Base-by-base conservation (phyloP, 306 rosid species). In the Vigna nakashimae region DNA sequence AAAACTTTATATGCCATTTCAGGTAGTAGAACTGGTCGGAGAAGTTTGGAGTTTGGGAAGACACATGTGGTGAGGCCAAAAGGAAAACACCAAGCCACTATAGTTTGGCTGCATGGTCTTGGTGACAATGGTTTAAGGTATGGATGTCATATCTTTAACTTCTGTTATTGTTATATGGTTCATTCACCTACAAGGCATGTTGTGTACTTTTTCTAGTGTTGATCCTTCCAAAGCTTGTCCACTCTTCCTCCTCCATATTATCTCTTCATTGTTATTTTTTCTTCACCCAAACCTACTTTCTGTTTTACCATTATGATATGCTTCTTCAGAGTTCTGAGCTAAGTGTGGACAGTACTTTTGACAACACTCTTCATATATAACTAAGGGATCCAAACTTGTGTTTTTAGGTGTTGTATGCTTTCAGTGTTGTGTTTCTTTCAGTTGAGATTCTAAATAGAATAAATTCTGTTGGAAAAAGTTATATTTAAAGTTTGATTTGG, bases 61-160 rank as follows among this genome's bases (percentile, higher is more conserved):
- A 96, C 99, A 24, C 88, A 96, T 82, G 99, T 96, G 62, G 99
- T 93, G 84, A 91, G 95, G 85, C 99, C 99, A 26, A 93, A 85
- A 81, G 98, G 98, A 76, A 91, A 85, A 82, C 99, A 96, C 85
- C 98, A 96, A 82, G 98, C 99, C 32, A 96, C 99, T 67, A 89
- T 96, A 48, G 93, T 96, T 67, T 96, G 99, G 99, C 87, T 96
- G 69, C 99, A 96, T 84, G 99, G 99, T 45, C 99, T 96, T 9
- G 92, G 97, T 62, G 99, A 96, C 78, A 96, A 96, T 84, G 99
- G 99, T 84, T 89, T 89, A 77, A 91, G 99, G 99, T 95, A 86
- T 76, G 79, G 28, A 70, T 78, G 0, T 73, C 77, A 7, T 51
- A 53, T 59, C 69, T 52, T 66, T 75, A 28, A 50, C 42, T 11